Evolutionary conservation across 78 protist species (phyloP).

Genomic region (Dictyostelium capitatum): DNA sequence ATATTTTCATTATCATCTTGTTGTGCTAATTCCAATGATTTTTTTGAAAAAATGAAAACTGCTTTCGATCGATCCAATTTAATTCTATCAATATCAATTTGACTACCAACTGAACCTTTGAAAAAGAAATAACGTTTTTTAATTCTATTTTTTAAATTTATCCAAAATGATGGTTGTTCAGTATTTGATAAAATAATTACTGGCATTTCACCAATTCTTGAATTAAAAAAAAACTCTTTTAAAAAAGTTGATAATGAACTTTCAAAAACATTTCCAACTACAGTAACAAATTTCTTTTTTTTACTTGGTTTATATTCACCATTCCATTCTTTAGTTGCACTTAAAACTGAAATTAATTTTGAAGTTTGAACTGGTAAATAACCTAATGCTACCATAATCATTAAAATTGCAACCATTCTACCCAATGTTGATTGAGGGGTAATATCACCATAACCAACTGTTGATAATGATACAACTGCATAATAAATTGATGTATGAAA

Average conservation of each 20-base stretch:
- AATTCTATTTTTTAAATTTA: background rate
- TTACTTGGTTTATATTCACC: slow-evolving; percentile 40
- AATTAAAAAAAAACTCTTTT: slow-evolving; percentile 45
- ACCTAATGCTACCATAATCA: slow-evolving; percentile 25
- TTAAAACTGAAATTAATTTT: background rate
- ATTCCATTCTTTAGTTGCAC: slow-evolving; percentile 50
- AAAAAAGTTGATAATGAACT: slow-evolving; percentile 27
- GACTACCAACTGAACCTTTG: slow-evolving; percentile 48
- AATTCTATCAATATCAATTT: slow-evolving; percentile 44
- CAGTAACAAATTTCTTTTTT: slow-evolving; percentile 26
- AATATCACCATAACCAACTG: slow-evolving; percentile 83
- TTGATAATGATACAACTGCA: slow-evolving; percentile 74
- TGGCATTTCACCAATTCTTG: slow-evolving; percentile 60
- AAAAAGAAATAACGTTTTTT: slow-evolving; percentile 21
- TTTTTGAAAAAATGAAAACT: slow-evolving; percentile 47
- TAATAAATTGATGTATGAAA: slow-evolving; percentile 49
- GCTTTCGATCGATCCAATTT: slow-evolving; percentile 22
- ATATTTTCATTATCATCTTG: slow-evolving; percentile 66
- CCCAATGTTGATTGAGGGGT: slow-evolving; percentile 58
- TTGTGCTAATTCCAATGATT: background rate
- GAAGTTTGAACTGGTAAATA: slow-evolving; percentile 45
- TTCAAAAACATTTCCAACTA: slow-evolving; percentile 58
- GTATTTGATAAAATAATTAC: background rate
- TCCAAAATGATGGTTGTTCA: slow-evolving; percentile 54
- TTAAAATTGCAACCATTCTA: slow-evolving; percentile 27